These are phyloP conservation scores for Septoria linicola DNA, from an alignment of 2,329 filamentous ascomycete species.

Conservation along the genomic window DNA sequence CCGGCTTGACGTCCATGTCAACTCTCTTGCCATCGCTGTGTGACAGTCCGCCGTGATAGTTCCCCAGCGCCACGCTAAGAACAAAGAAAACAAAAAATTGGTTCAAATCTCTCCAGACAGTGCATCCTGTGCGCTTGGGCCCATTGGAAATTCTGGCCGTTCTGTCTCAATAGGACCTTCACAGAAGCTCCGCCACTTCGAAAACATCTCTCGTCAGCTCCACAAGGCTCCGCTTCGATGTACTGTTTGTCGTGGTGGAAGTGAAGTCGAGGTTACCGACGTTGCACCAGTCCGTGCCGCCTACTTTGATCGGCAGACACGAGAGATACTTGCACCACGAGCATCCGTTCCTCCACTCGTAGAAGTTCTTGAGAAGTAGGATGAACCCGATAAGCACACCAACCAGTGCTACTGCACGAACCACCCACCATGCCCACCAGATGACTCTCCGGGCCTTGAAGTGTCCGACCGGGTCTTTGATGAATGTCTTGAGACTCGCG, in stretches of 20 bases:
- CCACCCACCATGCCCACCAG: conserved; percentile 98
- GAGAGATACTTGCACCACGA: conserved; percentile 93
- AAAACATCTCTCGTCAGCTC: conserved; percentile 19
- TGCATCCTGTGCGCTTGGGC: neutral
- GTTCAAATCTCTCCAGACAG: too few relatives aligned
- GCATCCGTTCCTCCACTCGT: conserved; percentile 72
- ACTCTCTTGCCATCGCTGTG: neutral
- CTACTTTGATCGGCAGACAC: conserved; percentile 68
- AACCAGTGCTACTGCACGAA: conserved; percentile 74
- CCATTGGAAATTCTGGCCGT: neutral
- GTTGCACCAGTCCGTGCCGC: conserved; percentile 60
- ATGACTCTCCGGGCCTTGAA: conserved; percentile 89
- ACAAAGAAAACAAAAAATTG: too few relatives aligned
- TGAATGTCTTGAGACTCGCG: conserved; percentile 44
- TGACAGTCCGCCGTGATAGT: neutral
- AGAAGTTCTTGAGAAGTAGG: conserved; percentile 86
- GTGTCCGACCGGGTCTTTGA: conserved; percentile 62
- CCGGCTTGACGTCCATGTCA: neutral
- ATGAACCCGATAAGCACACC: conserved; percentile 84
- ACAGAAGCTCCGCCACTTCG: neutral
- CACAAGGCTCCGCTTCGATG: conserved; percentile 20
- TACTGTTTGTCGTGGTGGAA: conserved; percentile 22
- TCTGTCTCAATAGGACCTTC: neutral
- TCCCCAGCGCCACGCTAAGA: conserved; percentile 13
- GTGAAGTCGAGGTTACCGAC: conserved; percentile 44